phyloP scores from a whole-genome alignment of 2,329 filamentous ascomycete species.

The Plenodomus lindquistii region DNA sequence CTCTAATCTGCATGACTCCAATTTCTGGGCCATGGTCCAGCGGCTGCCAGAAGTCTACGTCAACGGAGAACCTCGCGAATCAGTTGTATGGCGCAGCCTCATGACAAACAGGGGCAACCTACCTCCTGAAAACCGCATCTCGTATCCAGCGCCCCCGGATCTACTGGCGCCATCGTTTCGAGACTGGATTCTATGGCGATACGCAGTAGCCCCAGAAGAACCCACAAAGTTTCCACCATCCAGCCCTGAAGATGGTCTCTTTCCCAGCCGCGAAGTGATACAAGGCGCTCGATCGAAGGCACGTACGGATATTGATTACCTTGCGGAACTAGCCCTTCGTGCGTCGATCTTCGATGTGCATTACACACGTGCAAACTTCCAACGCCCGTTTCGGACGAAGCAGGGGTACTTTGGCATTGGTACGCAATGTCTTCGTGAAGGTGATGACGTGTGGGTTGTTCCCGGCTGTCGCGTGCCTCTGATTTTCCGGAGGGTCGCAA shows the following conservation, averaged over 20 bases:
- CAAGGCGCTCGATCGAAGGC: background rate
- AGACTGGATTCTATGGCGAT: conserved; percentile 18
- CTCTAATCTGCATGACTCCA: conserved; percentile 2
- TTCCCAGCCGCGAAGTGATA: conserved; percentile 5
- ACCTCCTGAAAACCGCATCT: background rate
- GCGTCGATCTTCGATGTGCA: conserved; percentile 16
- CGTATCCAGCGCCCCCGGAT: conserved; percentile 5
- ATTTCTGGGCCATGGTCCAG: conserved; percentile 10
- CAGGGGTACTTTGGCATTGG: conserved; percentile 18
- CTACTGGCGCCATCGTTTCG: conserved; percentile 8
- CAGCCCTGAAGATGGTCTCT: background rate
- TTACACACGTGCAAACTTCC: conserved; percentile 15
- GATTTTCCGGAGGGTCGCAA: conserved; percentile 11
- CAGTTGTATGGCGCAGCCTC: conserved; percentile 14
- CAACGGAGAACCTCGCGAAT: conserved; percentile 8
- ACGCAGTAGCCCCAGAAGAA: conserved; percentile 1
- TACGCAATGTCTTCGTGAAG: conserved; percentile 14
- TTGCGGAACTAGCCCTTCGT: conserved; percentile 1
- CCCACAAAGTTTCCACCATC: background rate
- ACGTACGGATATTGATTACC: conserved; percentile 1
- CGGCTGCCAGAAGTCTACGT: conserved; percentile 2
- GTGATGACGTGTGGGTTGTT: conserved; percentile 17
- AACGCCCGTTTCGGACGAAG: conserved; percentile 15
- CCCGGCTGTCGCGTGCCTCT: conserved; percentile 21
- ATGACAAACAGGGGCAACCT: background rate